Base-by-base conservation (phyloP, 1,284 basidiomycete species). In the Tylopilus sp. region DNA sequence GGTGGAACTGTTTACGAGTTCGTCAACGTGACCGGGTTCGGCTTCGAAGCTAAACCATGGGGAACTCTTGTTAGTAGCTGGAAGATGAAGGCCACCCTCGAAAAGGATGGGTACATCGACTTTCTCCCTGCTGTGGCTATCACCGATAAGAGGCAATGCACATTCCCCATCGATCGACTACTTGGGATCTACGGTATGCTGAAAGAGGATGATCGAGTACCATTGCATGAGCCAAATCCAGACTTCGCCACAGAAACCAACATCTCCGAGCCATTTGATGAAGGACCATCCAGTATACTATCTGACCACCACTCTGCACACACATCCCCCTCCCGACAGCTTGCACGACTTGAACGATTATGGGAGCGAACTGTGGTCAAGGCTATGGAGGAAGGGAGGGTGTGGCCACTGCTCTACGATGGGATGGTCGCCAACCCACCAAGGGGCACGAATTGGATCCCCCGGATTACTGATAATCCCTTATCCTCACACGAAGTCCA, bases 101-200 rank as follows among this genome's bases (percentile, higher is more conserved):
- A 38, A n/a, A 32, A n/a, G 19, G 36, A 56, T 38, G 54, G 54
- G 33, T 24, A 56, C 16, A n/a, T 56, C n/a, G 36, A 56, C 36
- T 15, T 56, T 33, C 54, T 56, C 54, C 29, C 22, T 6, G 32
- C 36, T 19, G 33, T 38, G 16, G 13, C 4, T 8, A n/a, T n/a
- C 29, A 56, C 26, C 24, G n/a, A 13, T 15, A 38, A 22, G 16
- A 58, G 47, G 22, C 26, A 26, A 24, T 58, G 41, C 57, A 58
- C n/a, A 26, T 58, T 58, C 47, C n/a, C 39, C 12, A 41, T 26
- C 24, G 60, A 61, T 33, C 51, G 60, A 24, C 15, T 61, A 26
- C 53, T 61, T n/a, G 60, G 51, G 22, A 29, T 61, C 16, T 61
- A 61, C 32, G 60, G 60, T 16, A 16, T 61, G 33, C 22, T 61